Conservation (phyloP, 441 rosid species). For the Brassica hybrid region DNA sequence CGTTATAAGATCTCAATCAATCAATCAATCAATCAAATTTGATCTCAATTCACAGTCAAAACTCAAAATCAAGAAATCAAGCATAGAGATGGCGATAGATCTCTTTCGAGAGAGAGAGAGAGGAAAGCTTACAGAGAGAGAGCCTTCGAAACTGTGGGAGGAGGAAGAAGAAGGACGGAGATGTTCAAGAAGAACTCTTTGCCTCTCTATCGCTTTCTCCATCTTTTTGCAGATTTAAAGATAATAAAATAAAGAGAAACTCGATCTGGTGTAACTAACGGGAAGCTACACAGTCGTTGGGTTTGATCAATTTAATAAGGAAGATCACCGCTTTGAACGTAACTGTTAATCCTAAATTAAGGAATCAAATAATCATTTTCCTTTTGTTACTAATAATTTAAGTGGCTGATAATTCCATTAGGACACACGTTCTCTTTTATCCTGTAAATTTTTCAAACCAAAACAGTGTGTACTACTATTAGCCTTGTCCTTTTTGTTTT, state of each 20-base stretch:
- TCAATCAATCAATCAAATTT: too few relatives aligned
- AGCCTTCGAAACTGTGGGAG: constrained; percentile 49
- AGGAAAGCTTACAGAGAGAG: constrained; percentile 60
- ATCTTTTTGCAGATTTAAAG: constrained; percentile 4
- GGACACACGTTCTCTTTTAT: background rate
- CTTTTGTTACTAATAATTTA: background rate
- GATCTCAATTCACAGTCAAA: background rate
- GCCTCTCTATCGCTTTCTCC: constrained; percentile 92
- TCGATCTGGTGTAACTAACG: constrained; percentile 24
- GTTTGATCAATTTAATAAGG: constrained; percentile 29
- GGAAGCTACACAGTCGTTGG: constrained; percentile 8
- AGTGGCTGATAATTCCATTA: background rate
- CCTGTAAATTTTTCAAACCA: constrained; percentile 9
- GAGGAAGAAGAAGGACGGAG: constrained; percentile 78
- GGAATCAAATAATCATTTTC: background rate
- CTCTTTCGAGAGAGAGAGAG: background rate
- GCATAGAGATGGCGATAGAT: constrained; percentile 21
- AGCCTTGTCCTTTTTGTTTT: background rate
- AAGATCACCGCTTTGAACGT: constrained; percentile 19
- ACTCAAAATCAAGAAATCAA: background rate
- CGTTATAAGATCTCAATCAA: too few relatives aligned
- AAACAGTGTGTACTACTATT: background rate
- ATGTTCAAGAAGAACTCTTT: constrained; percentile 82
- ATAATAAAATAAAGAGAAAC: background rate
- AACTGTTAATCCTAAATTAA: constrained; percentile 1